These are phyloP conservation scores for Fraxinus angustifolia DNA, from an alignment of 305 asterid genomes.

Conservation along the genomic window DNA sequence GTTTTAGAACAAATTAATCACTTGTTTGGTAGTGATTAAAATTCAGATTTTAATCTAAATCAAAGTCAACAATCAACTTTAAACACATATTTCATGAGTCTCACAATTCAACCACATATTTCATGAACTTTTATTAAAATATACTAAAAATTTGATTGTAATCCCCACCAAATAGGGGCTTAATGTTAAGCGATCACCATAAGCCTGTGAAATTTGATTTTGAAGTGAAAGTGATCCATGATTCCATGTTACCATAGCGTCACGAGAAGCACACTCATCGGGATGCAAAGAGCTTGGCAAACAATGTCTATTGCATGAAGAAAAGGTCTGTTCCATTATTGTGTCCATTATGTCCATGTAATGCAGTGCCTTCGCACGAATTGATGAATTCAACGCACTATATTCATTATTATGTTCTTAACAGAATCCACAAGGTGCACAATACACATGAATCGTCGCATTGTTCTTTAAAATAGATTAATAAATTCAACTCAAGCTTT, in stretches of 20 bases:
- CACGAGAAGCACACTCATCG: not conserved
- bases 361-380: not conserved
- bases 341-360: not conserved
- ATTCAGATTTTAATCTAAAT: too few species aligned
- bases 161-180: too few species aligned
- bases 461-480: not conserved
- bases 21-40: too few species aligned
- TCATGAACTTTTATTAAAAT: too few species aligned
- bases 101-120: too few species aligned
- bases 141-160: too few species aligned
- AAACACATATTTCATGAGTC: too few species aligned
- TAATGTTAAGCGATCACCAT: not conserved
- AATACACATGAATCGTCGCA: not conserved
- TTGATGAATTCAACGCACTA: not conserved
- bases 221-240: not conserved
- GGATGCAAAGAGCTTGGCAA: not conserved
- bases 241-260: not conserved
- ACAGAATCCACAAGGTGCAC: not conserved
- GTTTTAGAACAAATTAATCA: not conserved
- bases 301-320: not conserved
- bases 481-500: not conserved
- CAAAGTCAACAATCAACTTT: too few species aligned
- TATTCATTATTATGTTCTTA: not conserved
- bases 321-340: not conserved
- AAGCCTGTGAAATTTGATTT: not conserved